Conservation (phyloP, 306 rosid species). For the Luffa aegyptiaca region DNA sequence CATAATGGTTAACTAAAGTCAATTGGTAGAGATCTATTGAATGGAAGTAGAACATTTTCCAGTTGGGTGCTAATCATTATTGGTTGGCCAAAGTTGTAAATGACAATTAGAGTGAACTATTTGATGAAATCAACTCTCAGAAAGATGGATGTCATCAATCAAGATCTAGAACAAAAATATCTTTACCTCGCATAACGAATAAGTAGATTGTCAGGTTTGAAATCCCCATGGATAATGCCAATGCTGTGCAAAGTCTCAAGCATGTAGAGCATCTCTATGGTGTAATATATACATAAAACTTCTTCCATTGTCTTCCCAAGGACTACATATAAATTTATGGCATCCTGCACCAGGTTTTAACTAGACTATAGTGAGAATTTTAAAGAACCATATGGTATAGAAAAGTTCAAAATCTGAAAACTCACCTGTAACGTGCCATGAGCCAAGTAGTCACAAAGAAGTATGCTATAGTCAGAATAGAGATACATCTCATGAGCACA, state of each 20-base stretch:
- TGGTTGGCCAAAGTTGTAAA: background rate
- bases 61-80: background rate
- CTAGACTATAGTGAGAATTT: conserved; percentile 9
- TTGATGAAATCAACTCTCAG: background rate
- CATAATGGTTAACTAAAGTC: conserved; percentile 15
- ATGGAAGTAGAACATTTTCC: background rate
- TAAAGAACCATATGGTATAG: conserved; percentile 1
- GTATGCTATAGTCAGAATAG: conserved; percentile 71
- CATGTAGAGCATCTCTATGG: conserved; percentile 82
- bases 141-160: conserved; percentile 6
- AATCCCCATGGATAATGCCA: conserved; percentile 91
- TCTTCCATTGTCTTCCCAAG: conserved; percentile 79
- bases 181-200: conserved; percentile 76
- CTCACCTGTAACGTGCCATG: conserved; percentile 88
- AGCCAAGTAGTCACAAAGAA: conserved; percentile 60
- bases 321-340: conserved; percentile 57
- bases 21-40: background rate
- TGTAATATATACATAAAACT: conserved; percentile 71
- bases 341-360: conserved; percentile 52
- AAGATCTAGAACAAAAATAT: conserved; percentile 16
- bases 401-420: conserved; percentile 10
- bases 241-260: conserved; percentile 61
- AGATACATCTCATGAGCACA: conserved; percentile 60
- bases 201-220: conserved; percentile 94
- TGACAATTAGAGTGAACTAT: background rate